Evolutionary conservation across 176 grass and related monocot genomes (phyloP), one percentile per base, ranked within the genome.

Genomic region (Eleusine coracana): DNA sequence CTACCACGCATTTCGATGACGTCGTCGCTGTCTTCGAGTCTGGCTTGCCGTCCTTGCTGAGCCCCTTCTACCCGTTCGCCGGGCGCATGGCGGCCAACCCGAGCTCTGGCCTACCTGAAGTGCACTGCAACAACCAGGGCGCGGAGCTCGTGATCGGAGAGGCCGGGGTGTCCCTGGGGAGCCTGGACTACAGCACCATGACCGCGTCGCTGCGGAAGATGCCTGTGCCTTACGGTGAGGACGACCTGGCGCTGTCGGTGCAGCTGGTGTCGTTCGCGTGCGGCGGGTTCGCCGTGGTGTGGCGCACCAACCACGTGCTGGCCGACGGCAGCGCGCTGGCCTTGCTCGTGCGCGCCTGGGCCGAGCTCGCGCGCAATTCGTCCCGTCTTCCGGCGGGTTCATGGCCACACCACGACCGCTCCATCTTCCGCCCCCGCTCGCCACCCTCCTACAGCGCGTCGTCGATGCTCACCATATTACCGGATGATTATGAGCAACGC

Each of bases 221-320:
- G 10, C 44, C 10, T 2, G 1, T 46, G 44, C 44, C 44, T 2
- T 46, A 10, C 44, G 44, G 11, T 0, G 44, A 46, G 0, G 44
- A 8, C 44, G 10, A 2, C 44, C 44, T 46, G 44, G 44, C 44
- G 44, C 44, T 46, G 44, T 46, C 44, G 1, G 44, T 46, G 44
- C 44, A 46, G 68, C 7, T 92, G 70, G 79, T 89, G 6, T 70
- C 68, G 36, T 92, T 92, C 61, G 29, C 70, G 1, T 92, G 87
- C 68, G 87, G 84, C 2, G 87, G 84, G 10, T 92, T 89, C 84
- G 38, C 84, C 52, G 45, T 92, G 36, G 64, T 80, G 61, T 92
- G 87, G 87, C 44, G 58, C 46, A 84, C 39, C n/a, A 85, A 76
- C 55, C 91, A 93, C 13, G 7, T 78, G 9, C 66, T 92, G 54